Evolutionary conservation across 2,329 filamentous ascomycete genomes (phyloP).

Genomic region (Clonostachys solani): DNA sequence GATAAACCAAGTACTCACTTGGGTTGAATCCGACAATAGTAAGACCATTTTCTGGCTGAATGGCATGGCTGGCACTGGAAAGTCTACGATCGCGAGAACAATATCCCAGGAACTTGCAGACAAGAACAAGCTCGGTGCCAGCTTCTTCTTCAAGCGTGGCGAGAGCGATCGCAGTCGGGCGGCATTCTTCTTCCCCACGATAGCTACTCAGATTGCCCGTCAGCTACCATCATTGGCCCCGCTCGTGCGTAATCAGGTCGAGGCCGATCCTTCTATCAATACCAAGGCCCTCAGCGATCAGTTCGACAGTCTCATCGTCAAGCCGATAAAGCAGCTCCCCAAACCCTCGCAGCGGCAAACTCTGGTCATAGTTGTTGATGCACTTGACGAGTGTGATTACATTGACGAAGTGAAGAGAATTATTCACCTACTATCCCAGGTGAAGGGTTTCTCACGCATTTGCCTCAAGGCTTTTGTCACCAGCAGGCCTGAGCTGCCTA

Average conservation of each 20-base stretch:
- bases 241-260: neutral
- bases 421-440: neutral
- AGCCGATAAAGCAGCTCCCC: neutral
- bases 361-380: neutral
- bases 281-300: neutral
- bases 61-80: slow-evolving; percentile 1
- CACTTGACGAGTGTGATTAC: slow-evolving; percentile 1
- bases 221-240: neutral
- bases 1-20: neutral
- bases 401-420: neutral
- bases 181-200: neutral
- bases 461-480: neutral
- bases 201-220: neutral
- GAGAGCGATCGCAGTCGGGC: neutral
- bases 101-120: neutral
- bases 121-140: neutral
- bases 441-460: neutral
- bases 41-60: neutral
- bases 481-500: slow-evolving; percentile 14
- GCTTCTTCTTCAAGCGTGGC: slow-evolving; percentile 2
- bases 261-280: neutral
- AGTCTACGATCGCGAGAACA: slow-evolving; percentile 1
- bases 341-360: neutral
- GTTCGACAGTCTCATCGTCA: neutral
- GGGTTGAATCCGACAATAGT: neutral